Percentiles rank a stretch among this genome's conserved stretches.
These are phyloP conservation scores for Rhynchospora pubera DNA, from an alignment of 176 grass and related monocot genomes.

Conservation along the genomic window DNA sequence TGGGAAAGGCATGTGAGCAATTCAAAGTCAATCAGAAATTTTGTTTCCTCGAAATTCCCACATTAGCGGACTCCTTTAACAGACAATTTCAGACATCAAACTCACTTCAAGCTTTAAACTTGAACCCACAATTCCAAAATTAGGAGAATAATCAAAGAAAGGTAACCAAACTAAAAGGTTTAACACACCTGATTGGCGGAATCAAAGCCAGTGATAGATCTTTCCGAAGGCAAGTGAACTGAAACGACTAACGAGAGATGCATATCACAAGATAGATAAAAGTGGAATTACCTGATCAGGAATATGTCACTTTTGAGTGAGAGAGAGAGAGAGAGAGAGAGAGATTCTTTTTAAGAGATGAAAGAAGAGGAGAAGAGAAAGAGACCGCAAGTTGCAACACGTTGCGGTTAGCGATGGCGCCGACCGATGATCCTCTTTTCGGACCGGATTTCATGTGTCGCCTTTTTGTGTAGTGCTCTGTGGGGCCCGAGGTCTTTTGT, in stretches of 20 bases:
- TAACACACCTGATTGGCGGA: constrained; percentile 6
- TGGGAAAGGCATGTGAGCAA: too few species aligned
- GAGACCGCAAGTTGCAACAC: constrained; percentile 13
- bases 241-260: not conserved
- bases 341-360: constrained; percentile 5
- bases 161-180: too few species aligned
- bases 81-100: constrained; percentile 1
- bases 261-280: not conserved
- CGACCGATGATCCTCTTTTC: constrained; percentile 7
- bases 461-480: not conserved
- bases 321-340: not conserved
- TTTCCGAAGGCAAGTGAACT: not conserved
- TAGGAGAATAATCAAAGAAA: too few species aligned
- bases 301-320: not conserved
- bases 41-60: too few species aligned
- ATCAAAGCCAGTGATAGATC: constrained; percentile 6
- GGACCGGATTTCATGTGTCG: not conserved
- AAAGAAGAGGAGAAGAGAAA: not conserved
- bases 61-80: not conserved
- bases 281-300: too few species aligned
- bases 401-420: constrained; percentile 8
- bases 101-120: not conserved
- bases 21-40: too few species aligned
- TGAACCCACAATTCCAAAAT: not conserved
- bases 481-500: not conserved